Evolutionary conservation across 2,329 filamentous ascomycete genomes (phyloP), one percentile per base, ranked within the genome.

Genomic region (Bipolaris oryzae): DNA sequence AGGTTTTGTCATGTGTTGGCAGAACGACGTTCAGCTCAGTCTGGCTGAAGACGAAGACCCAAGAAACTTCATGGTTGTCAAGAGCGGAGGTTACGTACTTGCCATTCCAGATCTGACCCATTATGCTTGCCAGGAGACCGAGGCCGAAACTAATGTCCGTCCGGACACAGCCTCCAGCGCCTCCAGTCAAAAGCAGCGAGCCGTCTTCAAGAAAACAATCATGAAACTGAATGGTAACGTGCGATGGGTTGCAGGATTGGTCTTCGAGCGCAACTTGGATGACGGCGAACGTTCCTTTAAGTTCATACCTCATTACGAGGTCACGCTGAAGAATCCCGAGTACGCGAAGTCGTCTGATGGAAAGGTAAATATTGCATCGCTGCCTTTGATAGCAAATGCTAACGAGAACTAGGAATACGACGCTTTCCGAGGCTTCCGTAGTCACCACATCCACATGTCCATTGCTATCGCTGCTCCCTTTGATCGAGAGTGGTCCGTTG

Each of bases 141-240:
- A 83, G 11, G 64, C 74, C 2, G 79, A 80, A 18, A 63, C 72
- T 6, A 73, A 84, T 87, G 50, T 80, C 83, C 44, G 85, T 87
- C 49, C 89, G 83, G 63, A 80, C 60, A 50, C 61, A 25, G 63
- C 87, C 31, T 79, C 84, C 2, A 85, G 83, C 48, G 85, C 86
- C 13, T 89, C 87, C 57, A 87, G 84, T 63, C 82, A 84, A 69
- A 90, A 87, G 66, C 85, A 89, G 34, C 87, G 89, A 2, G 90
- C 92, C n/a, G 83, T 88, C 0, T 99, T 99, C 82, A 96, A 96
- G 77, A 99, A 99, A 77, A 95, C 98, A 3, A 87, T 96, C 49
- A 98, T 99, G 94, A 99, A 99, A 77, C 83, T 99, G 11, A 98
- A 95, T 3, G 95, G 95, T 13, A 96, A 95, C 70, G 95, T 99